Evolutionary conservation across 805 yeast genomes (phyloP), one percentile per base, ranked within the genome.

Genomic region (Lipomyces orientalis): DNA sequence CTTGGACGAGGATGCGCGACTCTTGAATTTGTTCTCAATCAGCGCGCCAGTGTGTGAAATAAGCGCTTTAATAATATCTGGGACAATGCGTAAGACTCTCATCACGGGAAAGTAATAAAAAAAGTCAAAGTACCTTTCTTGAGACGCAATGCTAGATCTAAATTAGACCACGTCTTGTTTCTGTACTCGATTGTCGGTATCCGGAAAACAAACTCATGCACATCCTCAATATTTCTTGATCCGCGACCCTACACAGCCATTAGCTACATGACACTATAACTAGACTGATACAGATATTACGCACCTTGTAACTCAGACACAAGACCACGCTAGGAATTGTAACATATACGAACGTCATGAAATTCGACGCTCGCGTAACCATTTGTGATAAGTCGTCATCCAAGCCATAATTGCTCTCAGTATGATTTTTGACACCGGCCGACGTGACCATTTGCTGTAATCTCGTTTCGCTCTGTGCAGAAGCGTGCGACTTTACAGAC

Each of bases 361-460:
- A 91, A 65, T 85, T 86, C 34, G 90, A 85, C 0, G 98, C 91
- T 59, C 98, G 81, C 57, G 82, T 79, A 4, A 92, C 79, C 97
- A 94, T 92, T 70, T 86, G 84, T 33, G 86, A 81, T 25, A 86
- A 54, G 25, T 70, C 72, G 43, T 65, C 72, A 22, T 65, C 65
- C 14, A 49, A 43, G 52, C 37, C n/a, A 33, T n/a, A 25, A n/a
- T 49, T 46, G 35, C 51, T 39, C n/a, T 52, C 34, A 8, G 29
- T 5, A 25, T 52, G 55, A 52, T 25, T 25, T 25, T 16, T 25
- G 14, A 31, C 55, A 19, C 33, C 55, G n/a, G 22, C 34, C 10
- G 34, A 3, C n/a, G 55, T 52, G 34, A 52, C 22, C 10, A 33
- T 22, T 34, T 52, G 55, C n/a, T 52, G 55, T 9, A 43, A 25